Conservation (phyloP, 306 rosid genomes). For the Lablab purpureus region DNA sequence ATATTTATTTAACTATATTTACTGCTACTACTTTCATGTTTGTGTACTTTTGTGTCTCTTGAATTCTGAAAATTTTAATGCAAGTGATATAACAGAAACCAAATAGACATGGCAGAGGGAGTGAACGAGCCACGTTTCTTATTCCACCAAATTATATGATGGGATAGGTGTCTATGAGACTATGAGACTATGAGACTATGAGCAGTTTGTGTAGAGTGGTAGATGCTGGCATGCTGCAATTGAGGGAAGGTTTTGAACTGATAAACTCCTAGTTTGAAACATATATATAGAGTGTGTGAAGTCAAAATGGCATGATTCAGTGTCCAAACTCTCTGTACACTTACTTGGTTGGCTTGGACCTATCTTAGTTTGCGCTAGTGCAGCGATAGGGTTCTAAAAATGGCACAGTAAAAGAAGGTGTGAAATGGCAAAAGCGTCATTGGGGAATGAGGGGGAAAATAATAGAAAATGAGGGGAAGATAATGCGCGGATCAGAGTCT, state of each 20-base stretch:
- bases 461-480: conserved; percentile 33
- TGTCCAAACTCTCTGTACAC: neutral
- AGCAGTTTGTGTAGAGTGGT: no score
- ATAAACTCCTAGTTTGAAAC: no score
- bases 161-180: no score
- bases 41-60: neutral
- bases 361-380: neutral
- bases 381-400: neutral
- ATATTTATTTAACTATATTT: neutral
- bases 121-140: no score
- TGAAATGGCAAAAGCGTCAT: neutral
- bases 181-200: no score
- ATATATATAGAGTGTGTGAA: neutral
- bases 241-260: no score
- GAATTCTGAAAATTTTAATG: neutral
- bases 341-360: neutral
- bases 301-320: neutral
- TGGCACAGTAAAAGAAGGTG: neutral
- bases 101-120: no score
- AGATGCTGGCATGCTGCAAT: no score
- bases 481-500: conserved; percentile 54
- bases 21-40: neutral
- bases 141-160: no score
- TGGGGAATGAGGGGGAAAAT: conserved; percentile 5
- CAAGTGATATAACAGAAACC: no score